phyloP scores from a whole-genome alignment of 768 basidiomycete genomes.

The Tulasnella sp. region DNA sequence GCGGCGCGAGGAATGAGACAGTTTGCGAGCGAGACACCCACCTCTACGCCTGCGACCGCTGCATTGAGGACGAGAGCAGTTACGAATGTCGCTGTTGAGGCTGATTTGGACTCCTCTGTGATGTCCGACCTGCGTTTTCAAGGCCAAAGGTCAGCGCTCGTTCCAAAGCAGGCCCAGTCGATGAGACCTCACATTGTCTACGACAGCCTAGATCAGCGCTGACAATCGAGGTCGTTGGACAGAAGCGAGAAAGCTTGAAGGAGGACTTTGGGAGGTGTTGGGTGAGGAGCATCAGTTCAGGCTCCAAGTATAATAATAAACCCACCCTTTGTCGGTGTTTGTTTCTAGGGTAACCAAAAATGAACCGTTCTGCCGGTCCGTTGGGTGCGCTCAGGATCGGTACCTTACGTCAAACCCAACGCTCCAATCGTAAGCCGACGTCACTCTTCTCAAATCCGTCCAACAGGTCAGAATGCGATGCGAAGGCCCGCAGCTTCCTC shows the following conservation, averaged over 20 bases:
- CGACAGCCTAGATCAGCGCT: not conserved
- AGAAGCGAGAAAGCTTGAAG: not conserved
- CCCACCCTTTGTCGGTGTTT: not conserved
- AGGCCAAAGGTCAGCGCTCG: not conserved
- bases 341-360: not conserved
- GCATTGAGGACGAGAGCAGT: slow-evolving; percentile 83
- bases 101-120: slow-evolving; percentile 45
- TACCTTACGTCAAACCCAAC: not conserved
- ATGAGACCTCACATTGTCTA: not conserved
- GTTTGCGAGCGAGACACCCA: not conserved
- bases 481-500: not conserved
- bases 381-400: not conserved
- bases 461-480: not conserved
- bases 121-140: slow-evolving; percentile 2
- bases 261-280: not conserved
- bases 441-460: not conserved
- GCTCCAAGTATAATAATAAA: not conserved
- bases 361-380: no score
- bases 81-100: slow-evolving; percentile 74
- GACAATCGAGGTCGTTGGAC: not conserved
- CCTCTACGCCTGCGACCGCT: slow-evolving; percentile 40
- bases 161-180: not conserved
- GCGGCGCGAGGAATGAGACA: not conserved
- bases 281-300: not conserved
- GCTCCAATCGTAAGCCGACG: not conserved